Evolutionary conservation across 495 filamentous ascomycete genomes (phyloP).

Genomic region (Penicilliopsis zonata): DNA sequence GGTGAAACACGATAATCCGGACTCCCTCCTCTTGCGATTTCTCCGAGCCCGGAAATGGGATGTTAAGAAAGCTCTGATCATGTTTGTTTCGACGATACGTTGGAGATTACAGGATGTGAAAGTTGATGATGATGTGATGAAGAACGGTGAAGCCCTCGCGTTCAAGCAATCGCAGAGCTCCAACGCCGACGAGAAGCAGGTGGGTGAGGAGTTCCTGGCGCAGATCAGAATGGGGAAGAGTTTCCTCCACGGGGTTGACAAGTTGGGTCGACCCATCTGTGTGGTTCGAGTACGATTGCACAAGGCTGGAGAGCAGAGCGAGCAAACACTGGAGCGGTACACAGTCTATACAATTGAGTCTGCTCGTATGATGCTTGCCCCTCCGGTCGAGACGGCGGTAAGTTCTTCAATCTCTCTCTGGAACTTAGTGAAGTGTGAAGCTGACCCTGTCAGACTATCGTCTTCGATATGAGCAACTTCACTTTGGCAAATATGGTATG

Average conservation of each 20-base stretch:
- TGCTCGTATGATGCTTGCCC: slow-evolving; percentile 65
- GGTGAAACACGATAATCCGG: slow-evolving; percentile 92
- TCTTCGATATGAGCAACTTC: slow-evolving; percentile 95
- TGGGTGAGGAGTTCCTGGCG: slow-evolving; percentile 67
- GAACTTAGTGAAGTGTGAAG: slow-evolving; percentile 2
- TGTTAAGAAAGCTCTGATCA: slow-evolving; percentile 81
- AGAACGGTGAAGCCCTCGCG: slow-evolving; percentile 59
- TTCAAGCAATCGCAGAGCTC: slow-evolving; percentile 43
- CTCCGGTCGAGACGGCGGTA: slow-evolving; percentile 85
- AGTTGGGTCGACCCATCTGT: slow-evolving; percentile 76
- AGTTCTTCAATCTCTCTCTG: slow-evolving; percentile 25
- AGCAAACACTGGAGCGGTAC: slow-evolving; percentile 68
- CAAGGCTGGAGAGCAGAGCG: slow-evolving; percentile 66
- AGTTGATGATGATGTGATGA: slow-evolving; percentile 79
- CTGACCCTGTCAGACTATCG: slow-evolving; percentile 46
- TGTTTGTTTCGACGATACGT: slow-evolving; percentile 88
- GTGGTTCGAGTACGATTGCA: slow-evolving; percentile 75
- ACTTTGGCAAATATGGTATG: slow-evolving; percentile 86
- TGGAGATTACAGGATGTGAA: slow-evolving; percentile 76
- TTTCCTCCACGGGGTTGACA: slow-evolving; percentile 81
- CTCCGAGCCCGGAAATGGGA: slow-evolving; percentile 94
- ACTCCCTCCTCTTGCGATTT: slow-evolving; percentile 78
- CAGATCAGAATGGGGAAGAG: slow-evolving; percentile 92
- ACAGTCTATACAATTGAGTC: slow-evolving; percentile 95
- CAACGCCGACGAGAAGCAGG: slow-evolving; percentile 46